These are phyloP conservation scores for Globisporangium megalacanthum DNA, from an alignment of 352 stramenopile genomes.

Conservation along the genomic window DNA sequence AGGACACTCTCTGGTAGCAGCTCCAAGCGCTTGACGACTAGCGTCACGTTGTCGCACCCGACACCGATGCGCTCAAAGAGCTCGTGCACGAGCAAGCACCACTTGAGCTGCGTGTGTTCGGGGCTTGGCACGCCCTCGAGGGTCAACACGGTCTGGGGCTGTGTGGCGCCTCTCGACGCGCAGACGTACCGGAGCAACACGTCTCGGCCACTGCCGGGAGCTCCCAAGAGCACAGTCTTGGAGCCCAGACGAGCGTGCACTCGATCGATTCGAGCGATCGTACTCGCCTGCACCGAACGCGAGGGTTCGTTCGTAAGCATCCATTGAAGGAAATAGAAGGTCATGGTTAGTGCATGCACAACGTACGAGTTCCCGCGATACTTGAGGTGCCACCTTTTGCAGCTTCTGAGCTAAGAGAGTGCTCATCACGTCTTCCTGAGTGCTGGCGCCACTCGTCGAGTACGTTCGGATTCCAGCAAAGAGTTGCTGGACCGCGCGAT, in stretches of 20 bases:
- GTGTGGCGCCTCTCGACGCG: conserved; percentile 8
- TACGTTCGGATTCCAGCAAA: conserved; percentile 24
- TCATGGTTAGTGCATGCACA: background rate
- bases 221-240: conserved; percentile 30
- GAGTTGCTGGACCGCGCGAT: conserved; percentile 21
- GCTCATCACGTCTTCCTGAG: background rate
- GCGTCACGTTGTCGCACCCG: conserved; percentile 43
- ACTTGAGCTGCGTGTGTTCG: conserved; percentile 20
- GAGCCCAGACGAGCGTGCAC: conserved; percentile 29
- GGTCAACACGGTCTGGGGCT: conserved; percentile 19
- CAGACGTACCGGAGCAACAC: conserved; percentile 37
- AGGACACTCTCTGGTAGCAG: conserved; percentile 27
- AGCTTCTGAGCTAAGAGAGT: conserved; percentile 10
- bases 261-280: conserved; percentile 34
- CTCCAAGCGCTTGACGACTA: conserved; percentile 48
- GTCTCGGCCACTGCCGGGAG: conserved; percentile 24
- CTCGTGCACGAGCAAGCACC: conserved; percentile 35
- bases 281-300: conserved; percentile 17
- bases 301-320: background rate
- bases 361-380: conserved; percentile 34
- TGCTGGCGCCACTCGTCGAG: background rate
- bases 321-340: background rate
- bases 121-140: conserved; percentile 25
- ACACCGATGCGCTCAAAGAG: conserved; percentile 54
- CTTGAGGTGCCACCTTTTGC: conserved; percentile 3